Percentiles rank a stretch among this genome's conserved stretches.
These are phyloP conservation scores for Xanthoconium purpureum DNA, from an alignment of 768 basidiomycete species.

Conservation along the genomic window DNA sequence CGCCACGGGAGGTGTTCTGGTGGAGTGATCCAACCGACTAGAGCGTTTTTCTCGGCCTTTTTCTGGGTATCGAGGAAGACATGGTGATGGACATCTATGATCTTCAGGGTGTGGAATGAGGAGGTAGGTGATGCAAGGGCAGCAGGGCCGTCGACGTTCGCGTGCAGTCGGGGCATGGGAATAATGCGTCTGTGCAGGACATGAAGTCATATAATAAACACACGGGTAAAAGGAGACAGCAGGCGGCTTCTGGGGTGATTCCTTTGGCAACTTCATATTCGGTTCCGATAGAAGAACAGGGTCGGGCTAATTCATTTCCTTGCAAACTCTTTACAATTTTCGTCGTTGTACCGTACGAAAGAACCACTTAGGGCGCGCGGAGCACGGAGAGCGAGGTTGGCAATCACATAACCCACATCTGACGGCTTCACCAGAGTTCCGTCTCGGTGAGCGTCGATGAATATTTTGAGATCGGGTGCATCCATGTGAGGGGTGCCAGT, in stretches of 20 bases:
- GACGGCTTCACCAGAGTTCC: slow-evolving; percentile 77
- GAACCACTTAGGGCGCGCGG: slow-evolving; percentile 62
- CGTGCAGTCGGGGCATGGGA: slow-evolving; percentile 15
- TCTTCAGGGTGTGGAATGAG: slow-evolving; percentile 5
- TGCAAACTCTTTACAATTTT: slow-evolving; percentile 59
- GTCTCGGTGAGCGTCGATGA: slow-evolving; percentile 53
- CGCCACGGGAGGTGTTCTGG: slow-evolving; percentile 65
- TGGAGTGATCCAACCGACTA: slow-evolving; percentile 62
- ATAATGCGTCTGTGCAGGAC: not conserved
- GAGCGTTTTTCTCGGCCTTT: slow-evolving; percentile 43
- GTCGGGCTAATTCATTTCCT: slow-evolving; percentile 20
- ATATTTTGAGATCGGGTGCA: slow-evolving; percentile 51
- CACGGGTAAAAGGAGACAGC: not conserved
- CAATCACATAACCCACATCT: slow-evolving; percentile 75
- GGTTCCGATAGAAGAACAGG: slow-evolving; percentile 12
- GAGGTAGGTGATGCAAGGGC: not conserved
- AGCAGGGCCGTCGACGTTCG: not conserved
- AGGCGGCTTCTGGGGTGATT: slow-evolving; percentile 15
- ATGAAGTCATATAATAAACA: not conserved
- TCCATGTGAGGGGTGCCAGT: slow-evolving; percentile 54
- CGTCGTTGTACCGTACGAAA: slow-evolving; percentile 80
- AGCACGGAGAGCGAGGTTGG: slow-evolving; percentile 66
- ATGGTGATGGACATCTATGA: slow-evolving; percentile 76
- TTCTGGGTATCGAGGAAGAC: slow-evolving; percentile 55
- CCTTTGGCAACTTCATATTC: slow-evolving; percentile 13